Conservation (phyloP, 306 rosid genomes). For the Cotoneaster glaucophyllus region DNA sequence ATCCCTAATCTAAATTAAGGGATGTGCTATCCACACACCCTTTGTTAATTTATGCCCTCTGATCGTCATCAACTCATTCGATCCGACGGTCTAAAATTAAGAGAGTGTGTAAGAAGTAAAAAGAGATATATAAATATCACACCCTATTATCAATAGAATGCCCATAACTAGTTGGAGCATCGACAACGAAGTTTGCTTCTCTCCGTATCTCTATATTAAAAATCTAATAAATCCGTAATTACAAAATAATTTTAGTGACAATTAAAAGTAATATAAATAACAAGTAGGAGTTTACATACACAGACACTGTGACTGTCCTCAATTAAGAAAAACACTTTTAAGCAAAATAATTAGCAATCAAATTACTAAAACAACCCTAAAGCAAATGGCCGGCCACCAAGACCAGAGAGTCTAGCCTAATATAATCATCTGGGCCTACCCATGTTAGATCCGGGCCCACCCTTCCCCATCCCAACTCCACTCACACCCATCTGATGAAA, state of each 20-base stretch:
- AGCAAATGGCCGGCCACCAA: not conserved
- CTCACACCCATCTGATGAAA: slow-evolving; percentile 48
- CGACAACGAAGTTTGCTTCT: too few species aligned
- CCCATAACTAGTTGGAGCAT: too few species aligned
- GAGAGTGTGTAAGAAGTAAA: too few species aligned
- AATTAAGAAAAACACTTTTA: not conserved
- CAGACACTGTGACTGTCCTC: not conserved
- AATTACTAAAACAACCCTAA: not conserved
- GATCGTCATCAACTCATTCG: too few species aligned
- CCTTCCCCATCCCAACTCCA: slow-evolving; percentile 54
- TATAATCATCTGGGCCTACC: slow-evolving; percentile 29
- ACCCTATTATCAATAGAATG: too few species aligned
- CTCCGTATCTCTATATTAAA: too few species aligned
- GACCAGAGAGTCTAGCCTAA: not conserved
- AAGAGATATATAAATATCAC: too few species aligned
- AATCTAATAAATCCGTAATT: not conserved
- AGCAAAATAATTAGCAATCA: not conserved
- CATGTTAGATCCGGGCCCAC: slow-evolving; percentile 45
- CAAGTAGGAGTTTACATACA: not conserved
- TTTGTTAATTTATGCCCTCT: too few species aligned
- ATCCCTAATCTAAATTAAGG: too few species aligned
- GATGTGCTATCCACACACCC: too few species aligned
- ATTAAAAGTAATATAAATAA: not conserved
- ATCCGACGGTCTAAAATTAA: too few species aligned
- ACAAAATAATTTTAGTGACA: not conserved